These are phyloP conservation scores for Rickenella mellea DNA, from an alignment of 768 basidiomycete species.

Conservation along the genomic window DNA sequence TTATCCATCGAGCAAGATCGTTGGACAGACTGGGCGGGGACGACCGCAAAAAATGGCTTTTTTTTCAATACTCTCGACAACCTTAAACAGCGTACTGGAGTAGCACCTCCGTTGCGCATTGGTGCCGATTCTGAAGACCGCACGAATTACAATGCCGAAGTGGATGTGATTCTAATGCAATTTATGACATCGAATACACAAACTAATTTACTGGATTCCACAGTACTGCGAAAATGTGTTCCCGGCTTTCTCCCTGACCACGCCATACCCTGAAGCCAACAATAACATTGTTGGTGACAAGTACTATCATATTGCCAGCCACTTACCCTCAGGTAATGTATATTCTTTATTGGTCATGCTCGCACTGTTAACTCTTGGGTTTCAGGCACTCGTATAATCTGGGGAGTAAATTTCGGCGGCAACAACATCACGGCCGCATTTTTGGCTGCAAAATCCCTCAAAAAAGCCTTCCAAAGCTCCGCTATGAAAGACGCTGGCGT, in stretches of 20 bases:
- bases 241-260: slow-evolving; percentile 34
- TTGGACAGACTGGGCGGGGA: slow-evolving; percentile 62
- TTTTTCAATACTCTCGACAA: slow-evolving; percentile 53
- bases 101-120: slow-evolving; percentile 48
- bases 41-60: slow-evolving; percentile 40
- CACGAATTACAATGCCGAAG: slow-evolving; percentile 40
- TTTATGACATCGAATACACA: not conserved
- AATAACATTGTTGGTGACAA: slow-evolving; percentile 48
- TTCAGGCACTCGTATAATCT: slow-evolving; percentile 57
- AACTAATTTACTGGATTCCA: not conserved
- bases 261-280: slow-evolving; percentile 60
- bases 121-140: slow-evolving; percentile 47
- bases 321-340: slow-evolving; percentile 43
- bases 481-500: slow-evolving; percentile 31
- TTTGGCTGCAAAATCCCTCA: slow-evolving; percentile 37
- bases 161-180: slow-evolving; percentile 32
- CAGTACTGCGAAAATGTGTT: slow-evolving; percentile 41
- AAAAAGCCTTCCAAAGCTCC: slow-evolving; percentile 35
- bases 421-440: slow-evolving; percentile 40
- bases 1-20: slow-evolving; percentile 66
- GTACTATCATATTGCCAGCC: slow-evolving; percentile 43
- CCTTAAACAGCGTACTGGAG: slow-evolving; percentile 39
- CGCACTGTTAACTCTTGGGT: too few relatives aligned
- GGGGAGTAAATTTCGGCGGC: slow-evolving; percentile 59
- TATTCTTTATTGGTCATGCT: too few relatives aligned